These are phyloP conservation scores for Schizosaccharomyces versatilis DNA, from an alignment of 1,139 yeast species.

Conservation along the genomic window DNA sequence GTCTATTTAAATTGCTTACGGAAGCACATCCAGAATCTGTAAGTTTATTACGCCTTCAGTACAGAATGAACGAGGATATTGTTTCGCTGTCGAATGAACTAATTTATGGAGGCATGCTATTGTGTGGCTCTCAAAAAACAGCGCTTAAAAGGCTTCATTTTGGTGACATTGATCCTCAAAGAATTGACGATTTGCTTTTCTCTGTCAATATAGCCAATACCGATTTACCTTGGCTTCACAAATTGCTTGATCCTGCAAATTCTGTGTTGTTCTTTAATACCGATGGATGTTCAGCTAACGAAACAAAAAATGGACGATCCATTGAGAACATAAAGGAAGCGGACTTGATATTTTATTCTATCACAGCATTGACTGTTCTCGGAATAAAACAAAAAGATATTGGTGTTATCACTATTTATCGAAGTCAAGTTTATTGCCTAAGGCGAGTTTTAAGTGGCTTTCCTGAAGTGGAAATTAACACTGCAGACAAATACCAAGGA, in stretches of 20 bases:
- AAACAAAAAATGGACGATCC: conserved; percentile 38
- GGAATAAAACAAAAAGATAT: conserved; percentile 42
- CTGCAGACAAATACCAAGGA: conserved; percentile 94
- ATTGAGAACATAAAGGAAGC: conserved; percentile 57
- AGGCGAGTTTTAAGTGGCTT: conserved; percentile 22
- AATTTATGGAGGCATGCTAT: conserved; percentile 51
- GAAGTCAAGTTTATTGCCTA: conserved; percentile 41
- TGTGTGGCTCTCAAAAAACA: conserved; percentile 34
- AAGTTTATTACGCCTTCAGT: conserved; percentile 57
- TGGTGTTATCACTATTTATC: conserved; percentile 75
- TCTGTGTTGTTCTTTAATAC: conserved; percentile 62
- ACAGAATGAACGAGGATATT: conserved; percentile 79
- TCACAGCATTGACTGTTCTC: conserved; percentile 32
- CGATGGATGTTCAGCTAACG: conserved; percentile 41
- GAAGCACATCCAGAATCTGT: conserved; percentile 52
- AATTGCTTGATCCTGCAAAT: conserved; percentile 26
- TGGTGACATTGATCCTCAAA: not conserved
- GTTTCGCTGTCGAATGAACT: conserved; percentile 63
- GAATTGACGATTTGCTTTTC: not conserved
- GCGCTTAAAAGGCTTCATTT: conserved; percentile 5
- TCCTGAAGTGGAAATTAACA: conserved; percentile 45
- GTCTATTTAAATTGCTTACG: conserved; percentile 53
- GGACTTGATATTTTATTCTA: conserved; percentile 36
- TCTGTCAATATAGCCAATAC: too few relatives aligned
- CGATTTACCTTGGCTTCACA: conserved; percentile 24